phyloP scores from a whole-genome alignment of 352 stramenopile species.

The Phytophthora cactorum region DNA sequence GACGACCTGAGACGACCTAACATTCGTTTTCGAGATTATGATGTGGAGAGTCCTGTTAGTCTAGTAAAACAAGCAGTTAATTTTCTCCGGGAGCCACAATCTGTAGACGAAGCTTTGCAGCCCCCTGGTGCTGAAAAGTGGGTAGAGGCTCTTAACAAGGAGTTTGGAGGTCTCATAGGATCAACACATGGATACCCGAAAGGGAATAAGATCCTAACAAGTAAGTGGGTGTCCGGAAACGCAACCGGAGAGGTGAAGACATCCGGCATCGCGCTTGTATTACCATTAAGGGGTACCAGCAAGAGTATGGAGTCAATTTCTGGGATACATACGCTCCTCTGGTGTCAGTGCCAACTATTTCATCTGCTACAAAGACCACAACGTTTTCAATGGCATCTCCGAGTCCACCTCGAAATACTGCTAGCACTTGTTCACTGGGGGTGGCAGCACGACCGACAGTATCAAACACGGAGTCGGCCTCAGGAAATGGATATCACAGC shows the following conservation, averaged over 20 bases:
- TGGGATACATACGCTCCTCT: neutral
- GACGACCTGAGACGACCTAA: neutral
- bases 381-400: neutral
- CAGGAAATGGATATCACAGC: neutral
- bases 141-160: neutral
- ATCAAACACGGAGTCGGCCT: neutral
- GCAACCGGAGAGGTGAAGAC: neutral
- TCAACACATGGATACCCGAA: neutral
- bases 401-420: too few species aligned
- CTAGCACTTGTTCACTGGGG: too few species aligned
- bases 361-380: constrained; percentile 11
- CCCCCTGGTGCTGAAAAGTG: neutral
- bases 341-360: neutral
- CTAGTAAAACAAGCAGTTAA: too few species aligned
- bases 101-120: neutral
- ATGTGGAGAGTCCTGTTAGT: too few species aligned
- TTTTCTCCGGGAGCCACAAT: neutral
- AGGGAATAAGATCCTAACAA: neutral
- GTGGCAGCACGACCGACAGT: too few species aligned
- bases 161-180: neutral
- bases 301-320: neutral
- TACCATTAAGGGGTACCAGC: neutral
- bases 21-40: neutral
- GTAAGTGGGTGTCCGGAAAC: neutral
- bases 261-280: neutral